Evolutionary conservation across 177 flowering plant genomes (phyloP).

Genomic region (Vitis hybrid): DNA sequence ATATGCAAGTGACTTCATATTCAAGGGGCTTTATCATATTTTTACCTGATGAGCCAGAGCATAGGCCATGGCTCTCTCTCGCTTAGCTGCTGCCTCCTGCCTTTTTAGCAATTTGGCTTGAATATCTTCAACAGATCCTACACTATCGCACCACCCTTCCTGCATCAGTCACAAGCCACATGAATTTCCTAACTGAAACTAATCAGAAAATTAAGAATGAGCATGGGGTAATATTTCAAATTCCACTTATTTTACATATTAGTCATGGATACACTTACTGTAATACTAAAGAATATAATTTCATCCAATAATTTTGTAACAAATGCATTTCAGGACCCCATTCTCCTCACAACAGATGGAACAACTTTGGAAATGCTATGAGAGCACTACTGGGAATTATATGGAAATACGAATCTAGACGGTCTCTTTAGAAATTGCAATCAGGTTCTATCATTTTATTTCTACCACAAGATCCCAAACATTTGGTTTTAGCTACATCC

Average conservation of each 20-base stretch:
- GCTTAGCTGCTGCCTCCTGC: conserved; percentile 98
- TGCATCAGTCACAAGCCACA: conserved; percentile 23
- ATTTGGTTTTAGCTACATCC: no score
- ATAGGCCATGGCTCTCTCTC: conserved; percentile 99
- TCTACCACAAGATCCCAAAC: no score
- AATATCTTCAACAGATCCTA: conserved; percentile 88
- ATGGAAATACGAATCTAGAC: no score
- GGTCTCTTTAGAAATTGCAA: no score
- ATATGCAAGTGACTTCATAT: no score
- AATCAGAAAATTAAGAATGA: not conserved
- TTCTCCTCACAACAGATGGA: no score
- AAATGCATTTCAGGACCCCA: no score
- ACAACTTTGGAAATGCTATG: no score
- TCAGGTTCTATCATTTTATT: no score
- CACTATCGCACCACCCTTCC: conserved; percentile 99
- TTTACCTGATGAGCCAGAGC: conserved; percentile 93
- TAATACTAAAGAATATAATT: no score
- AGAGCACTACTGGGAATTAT: no score
- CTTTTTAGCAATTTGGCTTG: conserved; percentile 87
- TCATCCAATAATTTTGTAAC: no score
- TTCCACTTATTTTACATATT: not conserved
- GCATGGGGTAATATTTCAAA: not conserved
- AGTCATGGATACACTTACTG: not conserved
- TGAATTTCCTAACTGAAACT: not conserved
- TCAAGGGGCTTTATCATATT: not conserved